phyloP scores from a whole-genome alignment of 176 grass and related monocot species.

The Triticum monococcum region DNA sequence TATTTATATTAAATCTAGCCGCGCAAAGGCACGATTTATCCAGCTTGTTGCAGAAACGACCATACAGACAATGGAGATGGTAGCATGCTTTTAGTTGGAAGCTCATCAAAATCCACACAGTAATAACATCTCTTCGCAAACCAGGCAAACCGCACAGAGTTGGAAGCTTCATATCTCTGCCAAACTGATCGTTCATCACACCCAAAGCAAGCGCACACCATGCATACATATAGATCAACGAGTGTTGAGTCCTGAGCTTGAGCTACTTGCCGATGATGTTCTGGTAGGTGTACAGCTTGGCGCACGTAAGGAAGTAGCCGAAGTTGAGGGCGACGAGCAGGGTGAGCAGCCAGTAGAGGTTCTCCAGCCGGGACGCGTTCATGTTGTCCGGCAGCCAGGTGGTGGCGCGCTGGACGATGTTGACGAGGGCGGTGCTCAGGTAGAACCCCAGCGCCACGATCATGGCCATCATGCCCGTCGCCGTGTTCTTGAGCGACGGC shows the following conservation, averaged over 20 bases:
- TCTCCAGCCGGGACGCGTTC: constrained; percentile 58
- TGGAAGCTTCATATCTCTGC: no score
- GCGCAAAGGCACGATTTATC: no score
- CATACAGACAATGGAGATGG: no score
- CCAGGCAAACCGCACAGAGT: no score
- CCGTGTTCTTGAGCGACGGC: constrained; percentile 57
- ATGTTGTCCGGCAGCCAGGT: constrained; percentile 79
- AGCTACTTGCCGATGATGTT: constrained; percentile 30
- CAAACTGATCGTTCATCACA: neutral
- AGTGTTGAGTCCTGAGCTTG: neutral
- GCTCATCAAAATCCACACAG: no score
- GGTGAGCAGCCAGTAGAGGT: constrained; percentile 71
- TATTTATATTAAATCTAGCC: no score
- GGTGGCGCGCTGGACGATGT: constrained; percentile 36
- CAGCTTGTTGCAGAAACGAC: no score
- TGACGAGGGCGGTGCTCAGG: constrained; percentile 68
- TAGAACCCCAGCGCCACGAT: constrained; percentile 67
- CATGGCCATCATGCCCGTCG: constrained; percentile 58
- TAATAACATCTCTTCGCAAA: no score
- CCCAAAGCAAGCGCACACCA: neutral
- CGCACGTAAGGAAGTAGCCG: constrained; percentile 54
- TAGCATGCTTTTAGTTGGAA: no score
- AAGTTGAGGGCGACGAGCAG: constrained; percentile 57
- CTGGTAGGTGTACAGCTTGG: constrained; percentile 64
- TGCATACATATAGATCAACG: neutral